These are phyloP conservation scores for Lentinula sp. DNA, from an alignment of 768 basidiomycete species.

Conservation along the genomic window DNA sequence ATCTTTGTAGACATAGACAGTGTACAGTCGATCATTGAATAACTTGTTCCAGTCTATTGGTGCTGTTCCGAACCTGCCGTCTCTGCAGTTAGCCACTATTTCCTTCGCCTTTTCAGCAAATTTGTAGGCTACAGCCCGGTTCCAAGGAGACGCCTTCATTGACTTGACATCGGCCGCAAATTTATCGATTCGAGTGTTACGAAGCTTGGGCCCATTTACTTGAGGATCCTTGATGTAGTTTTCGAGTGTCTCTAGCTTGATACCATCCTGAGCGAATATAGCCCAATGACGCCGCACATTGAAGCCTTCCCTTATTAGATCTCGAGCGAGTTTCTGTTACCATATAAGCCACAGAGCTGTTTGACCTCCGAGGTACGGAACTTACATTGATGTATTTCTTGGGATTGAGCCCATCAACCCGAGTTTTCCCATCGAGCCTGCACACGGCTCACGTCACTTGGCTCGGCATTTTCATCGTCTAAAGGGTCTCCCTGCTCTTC, in stretches of 20 bases:
- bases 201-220: neutral
- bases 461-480: neutral
- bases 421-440: neutral
- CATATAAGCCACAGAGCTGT: neutral
- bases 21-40: neutral
- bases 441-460: neutral
- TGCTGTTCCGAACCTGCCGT: neutral
- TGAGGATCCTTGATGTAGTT: neutral
- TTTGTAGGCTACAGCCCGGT: neutral
- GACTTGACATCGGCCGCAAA: neutral
- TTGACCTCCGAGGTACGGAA: neutral
- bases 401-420: neutral
- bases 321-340: neutral
- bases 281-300: neutral
- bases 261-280: neutral
- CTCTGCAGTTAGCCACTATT: neutral
- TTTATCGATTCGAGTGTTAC: neutral
- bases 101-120: neutral
- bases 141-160: neutral
- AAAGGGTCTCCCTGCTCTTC: neutral
- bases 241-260: neutral
- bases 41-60: neutral
- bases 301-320: neutral
- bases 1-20: neutral
- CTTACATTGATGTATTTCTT: neutral